phyloP scores from a whole-genome alignment of 495 filamentous ascomycete genomes.

The Geoglossum glabrum region DNA sequence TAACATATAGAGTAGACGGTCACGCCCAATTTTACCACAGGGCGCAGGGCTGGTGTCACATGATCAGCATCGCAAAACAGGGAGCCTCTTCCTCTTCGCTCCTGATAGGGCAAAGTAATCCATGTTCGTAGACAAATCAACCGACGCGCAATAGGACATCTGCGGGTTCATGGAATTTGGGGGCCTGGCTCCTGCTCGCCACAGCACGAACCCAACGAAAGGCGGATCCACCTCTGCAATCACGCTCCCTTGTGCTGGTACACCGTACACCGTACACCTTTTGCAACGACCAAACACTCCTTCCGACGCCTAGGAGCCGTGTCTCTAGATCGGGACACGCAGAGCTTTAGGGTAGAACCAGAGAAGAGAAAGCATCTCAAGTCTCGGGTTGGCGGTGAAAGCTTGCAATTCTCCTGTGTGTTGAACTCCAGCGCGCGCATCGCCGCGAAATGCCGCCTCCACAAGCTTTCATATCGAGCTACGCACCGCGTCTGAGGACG shows the following conservation, averaged over 20 bases:
- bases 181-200: neutral
- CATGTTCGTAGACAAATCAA: too few species aligned
- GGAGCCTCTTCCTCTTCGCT: neutral
- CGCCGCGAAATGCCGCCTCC: slow-evolving; percentile 28
- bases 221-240: neutral
- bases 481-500: slow-evolving; percentile 74
- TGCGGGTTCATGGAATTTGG: neutral
- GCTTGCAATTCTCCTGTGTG: neutral
- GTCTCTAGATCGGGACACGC: neutral
- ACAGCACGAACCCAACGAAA: neutral
- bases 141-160: too few species aligned
- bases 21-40: too few species aligned
- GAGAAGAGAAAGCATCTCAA: neutral
- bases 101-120: neutral
- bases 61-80: neutral
- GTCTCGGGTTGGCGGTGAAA: neutral
- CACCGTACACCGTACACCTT: neutral
- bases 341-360: neutral
- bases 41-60: neutral
- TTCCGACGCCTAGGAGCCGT: neutral
- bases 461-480: slow-evolving; percentile 77
- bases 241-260: neutral
- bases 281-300: too few species aligned
- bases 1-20: neutral
- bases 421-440: neutral